Evolutionary conservation across 352 stramenopile genomes (phyloP).

Genomic region (Peronosclerospora sorghi): DNA sequence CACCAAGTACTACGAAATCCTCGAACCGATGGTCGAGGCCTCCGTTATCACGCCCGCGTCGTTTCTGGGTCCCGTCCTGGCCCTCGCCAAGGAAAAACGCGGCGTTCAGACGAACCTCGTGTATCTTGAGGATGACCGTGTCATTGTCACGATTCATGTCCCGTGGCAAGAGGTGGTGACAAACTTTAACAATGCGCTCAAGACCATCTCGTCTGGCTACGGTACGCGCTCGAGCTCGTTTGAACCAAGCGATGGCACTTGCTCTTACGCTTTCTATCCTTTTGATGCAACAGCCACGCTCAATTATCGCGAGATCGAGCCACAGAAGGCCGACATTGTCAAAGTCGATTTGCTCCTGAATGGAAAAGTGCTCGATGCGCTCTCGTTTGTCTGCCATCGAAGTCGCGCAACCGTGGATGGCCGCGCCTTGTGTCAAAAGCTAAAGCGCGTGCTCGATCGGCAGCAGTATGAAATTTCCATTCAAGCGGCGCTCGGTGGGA

Average conservation of each 20-base stretch:
- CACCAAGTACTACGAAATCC: constrained; percentile 82
- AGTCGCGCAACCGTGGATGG: constrained; percentile 72
- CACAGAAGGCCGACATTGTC: constrained; percentile 87
- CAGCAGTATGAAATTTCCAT: constrained; percentile 99
- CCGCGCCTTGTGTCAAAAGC: constrained; percentile 87
- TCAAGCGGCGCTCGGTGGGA: constrained; percentile 91
- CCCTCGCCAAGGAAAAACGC: constrained; percentile 87
- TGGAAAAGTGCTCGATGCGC: constrained; percentile 89
- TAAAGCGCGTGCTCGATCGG: constrained; percentile 92
- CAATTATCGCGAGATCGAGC: constrained; percentile 90
- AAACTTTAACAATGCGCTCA: constrained; percentile 99
- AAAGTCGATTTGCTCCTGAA: constrained; percentile 95
- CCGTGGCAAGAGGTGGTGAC: constrained; percentile 99
- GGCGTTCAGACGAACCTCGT: constrained; percentile 88
- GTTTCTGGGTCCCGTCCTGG: constrained; percentile 92
- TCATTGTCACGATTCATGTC: constrained; percentile 91
- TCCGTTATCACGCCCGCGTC: constrained; percentile 93
- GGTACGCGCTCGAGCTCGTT: constrained; percentile 30
- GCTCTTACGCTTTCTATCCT: constrained; percentile 1
- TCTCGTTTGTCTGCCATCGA: constrained; percentile 95
- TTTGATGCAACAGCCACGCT: constrained; percentile 56
- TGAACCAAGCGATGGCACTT: not conserved
- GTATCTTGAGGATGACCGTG: constrained; percentile 91
- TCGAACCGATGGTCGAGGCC: constrained; percentile 95
- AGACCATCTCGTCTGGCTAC: constrained; percentile 93